Evolutionary conservation across 257 asterid species (phyloP).

Genomic region (Asclepias syriaca): DNA sequence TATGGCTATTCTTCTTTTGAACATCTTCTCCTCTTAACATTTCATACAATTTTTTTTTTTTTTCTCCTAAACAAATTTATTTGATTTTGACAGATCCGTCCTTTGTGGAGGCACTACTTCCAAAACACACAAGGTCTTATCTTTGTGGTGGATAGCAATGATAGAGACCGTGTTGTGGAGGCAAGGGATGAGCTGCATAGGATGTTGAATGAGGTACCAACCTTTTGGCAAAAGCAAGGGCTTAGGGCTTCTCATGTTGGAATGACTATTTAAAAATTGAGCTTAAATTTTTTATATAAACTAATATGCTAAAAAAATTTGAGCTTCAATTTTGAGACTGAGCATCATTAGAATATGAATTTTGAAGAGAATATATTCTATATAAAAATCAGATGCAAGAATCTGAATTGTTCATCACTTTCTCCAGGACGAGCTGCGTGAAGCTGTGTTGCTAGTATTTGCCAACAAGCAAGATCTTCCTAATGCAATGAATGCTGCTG

Average conservation of each 20-base stretch:
- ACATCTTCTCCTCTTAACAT: background rate
- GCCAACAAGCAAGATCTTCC: conserved; percentile 97
- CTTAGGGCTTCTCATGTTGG: background rate
- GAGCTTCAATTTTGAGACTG: background rate
- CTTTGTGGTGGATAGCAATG: conserved; percentile 36
- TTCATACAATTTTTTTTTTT: too few relatives aligned
- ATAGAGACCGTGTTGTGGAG: conserved; percentile 32
- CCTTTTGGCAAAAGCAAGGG: background rate
- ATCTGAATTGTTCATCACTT: conserved; percentile 6
- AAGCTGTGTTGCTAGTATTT: conserved; percentile 80
- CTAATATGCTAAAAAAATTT: too few relatives aligned
- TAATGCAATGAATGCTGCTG: conserved; percentile 92
- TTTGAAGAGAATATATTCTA: background rate
- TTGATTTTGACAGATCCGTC: conserved; percentile 24
- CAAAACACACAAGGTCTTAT: conserved; percentile 37
- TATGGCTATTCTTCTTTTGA: background rate
- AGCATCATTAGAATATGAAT: background rate
- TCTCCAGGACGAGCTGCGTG: conserved; percentile 77
- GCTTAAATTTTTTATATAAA: too few relatives aligned
- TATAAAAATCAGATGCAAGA: background rate
- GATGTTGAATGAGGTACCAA: conserved; percentile 31
- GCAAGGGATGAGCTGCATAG: conserved; percentile 35
- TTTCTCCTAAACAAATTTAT: background rate
- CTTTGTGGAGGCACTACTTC: conserved; percentile 39
- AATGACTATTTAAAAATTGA: background rate